Base-by-base conservation (phyloP, 768 basidiomycete genomes). In the Lepiota brunneoincarnata region DNA sequence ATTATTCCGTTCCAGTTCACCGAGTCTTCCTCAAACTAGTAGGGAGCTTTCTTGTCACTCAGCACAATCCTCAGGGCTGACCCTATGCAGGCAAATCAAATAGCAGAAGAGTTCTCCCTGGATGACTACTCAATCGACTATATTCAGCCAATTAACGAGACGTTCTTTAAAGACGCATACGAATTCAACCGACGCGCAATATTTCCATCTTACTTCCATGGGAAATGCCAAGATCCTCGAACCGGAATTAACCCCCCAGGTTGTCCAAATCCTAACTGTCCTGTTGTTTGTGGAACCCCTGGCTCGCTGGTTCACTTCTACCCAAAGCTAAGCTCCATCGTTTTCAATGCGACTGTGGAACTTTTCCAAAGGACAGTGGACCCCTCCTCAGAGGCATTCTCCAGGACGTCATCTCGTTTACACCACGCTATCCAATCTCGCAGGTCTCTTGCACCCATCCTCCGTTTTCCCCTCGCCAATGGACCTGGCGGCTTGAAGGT, bases 211-310 rank as follows among this genome's bases (percentile, higher is more conserved):
- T 80, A 71, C 68, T 91, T 91, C 65, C 89, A 91, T 58, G 89
- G 89, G 52, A 91, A 87, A 68, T 90, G 89, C 61, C 78, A 79
- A 63, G 59, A 72, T 20, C 60, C 61, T 24, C 38, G 24, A 6
- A 71, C 79, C 40, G 80, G 81, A 38, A 68, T 75, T 52, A 79
- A 86, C 37, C 89, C 88, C 14, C 49, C 69, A 1, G 89, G 89
- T 20, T 91, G 89, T 60, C 89, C 89, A 7, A 87, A 90, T 59
- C 87, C 88, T 34, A 82, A 90, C 62, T 91, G 89, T 64, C 81
- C 86, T 18, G 79, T 89, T 51, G 80, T 89, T 28, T 91, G 89
- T 58, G 88, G 89, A 62, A 91, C 89, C 4, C 87, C 89, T n/a
- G 88, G 89, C 9, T 90, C 88, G 2, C 68, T 91, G 59, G 78